A percentile compares a stretch with the other conserved stretches of the same genome.
phyloP scores from a whole-genome alignment of 129 eudicot species.

The Flaveria robusta region DNA sequence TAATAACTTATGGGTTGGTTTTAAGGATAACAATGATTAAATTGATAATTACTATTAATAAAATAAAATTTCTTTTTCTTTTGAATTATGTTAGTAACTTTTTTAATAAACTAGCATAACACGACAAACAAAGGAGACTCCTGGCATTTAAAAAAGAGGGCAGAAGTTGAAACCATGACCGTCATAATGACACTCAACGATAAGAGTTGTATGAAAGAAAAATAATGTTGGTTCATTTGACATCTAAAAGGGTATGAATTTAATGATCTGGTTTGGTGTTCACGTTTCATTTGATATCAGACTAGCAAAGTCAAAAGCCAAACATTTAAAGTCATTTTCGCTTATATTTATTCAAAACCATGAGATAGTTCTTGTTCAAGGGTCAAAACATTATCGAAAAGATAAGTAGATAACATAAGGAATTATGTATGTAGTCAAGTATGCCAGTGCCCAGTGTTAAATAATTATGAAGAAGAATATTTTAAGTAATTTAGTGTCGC shows the following conservation, averaged over 20 bases:
- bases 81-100: not conserved
- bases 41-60: not conserved
- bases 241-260: not conserved
- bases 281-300: constrained; percentile 1
- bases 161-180: not conserved
- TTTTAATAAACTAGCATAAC: not conserved
- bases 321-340: constrained; percentile 14
- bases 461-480: too few relatives aligned
- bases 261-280: constrained; percentile 13
- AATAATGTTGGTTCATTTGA: constrained; percentile 22
- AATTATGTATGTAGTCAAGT: not conserved
- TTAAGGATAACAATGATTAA: not conserved
- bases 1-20: too few relatives aligned
- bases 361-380: not conserved
- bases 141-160: not conserved
- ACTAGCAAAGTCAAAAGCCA: constrained; percentile 3
- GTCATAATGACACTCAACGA: not conserved
- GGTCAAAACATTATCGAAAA: not conserved
- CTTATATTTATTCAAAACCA: not conserved
- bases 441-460: not conserved
- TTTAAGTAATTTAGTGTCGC: too few relatives aligned
- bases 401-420: not conserved
- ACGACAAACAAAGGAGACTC: constrained; percentile 14
- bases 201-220: not conserved
- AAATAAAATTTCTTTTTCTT: not conserved